Base-by-base conservation (phyloP, 495 filamentous ascomycete species). In the Staphylotrichum longicolle region DNA sequence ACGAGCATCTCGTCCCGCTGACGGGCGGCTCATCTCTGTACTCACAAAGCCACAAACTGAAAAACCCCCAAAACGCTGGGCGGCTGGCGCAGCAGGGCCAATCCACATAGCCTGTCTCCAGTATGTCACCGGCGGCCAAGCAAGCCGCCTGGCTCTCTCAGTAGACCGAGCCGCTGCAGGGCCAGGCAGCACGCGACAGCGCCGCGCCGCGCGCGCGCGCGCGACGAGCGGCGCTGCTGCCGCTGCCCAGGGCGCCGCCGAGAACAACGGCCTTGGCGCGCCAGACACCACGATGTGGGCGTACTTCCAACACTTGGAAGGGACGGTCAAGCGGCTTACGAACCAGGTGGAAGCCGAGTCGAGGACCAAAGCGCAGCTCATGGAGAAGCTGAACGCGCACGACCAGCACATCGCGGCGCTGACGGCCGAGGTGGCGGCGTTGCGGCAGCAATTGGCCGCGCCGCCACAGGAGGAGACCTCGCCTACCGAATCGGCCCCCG, bases 31-130 rank as follows among this genome's bases (percentile, higher is more conserved):
- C 82, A 5, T 84, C 88, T 7, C 80, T 90, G 57, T 93, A 88
- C 71, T 80, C 86, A 14, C 85, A 90, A 60, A 79, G 76, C 56
- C 80, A 81, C 58, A 89, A n/a, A n/a, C n/a, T 95, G 81, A 92
- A 92, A 96, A 69, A 93, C 88, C 64, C 91, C 91, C 0, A 93
- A 90, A 69, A 89, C 92, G 4, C 77, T 96, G 40, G n/a, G n/a
- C n/a, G n/a, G n/a, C n/a, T n/a, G n/a, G n/a, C n/a, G n/a, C n/a
- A n/a, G n/a, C n/a, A n/a, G n/a, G n/a, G n/a, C n/a, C n/a, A n/a
- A n/a, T n/a, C n/a, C n/a, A n/a, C n/a, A n/a, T n/a, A n/a, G n/a
- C n/a, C n/a, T n/a, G n/a, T n/a, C n/a, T n/a, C n/a, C n/a, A n/a
- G n/a, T 64, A 72, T 67, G 67, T 71, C 70, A 63, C 62, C 51